These are phyloP conservation scores for Codiaeum variegatum DNA, from an alignment of 441 rosid species.

Conservation along the genomic window DNA sequence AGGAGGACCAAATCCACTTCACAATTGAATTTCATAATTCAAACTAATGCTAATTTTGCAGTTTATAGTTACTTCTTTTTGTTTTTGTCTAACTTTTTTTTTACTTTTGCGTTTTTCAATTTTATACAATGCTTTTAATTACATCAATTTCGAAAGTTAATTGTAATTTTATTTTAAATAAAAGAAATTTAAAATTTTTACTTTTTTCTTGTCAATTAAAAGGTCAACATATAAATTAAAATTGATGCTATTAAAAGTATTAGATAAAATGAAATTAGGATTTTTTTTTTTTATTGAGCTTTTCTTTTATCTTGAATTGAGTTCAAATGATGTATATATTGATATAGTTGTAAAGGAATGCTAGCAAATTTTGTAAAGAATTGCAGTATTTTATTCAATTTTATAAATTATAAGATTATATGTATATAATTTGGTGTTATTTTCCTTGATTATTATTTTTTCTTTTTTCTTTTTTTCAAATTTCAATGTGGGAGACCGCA, in stretches of 20 bases:
- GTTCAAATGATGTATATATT: conserved; percentile 21
- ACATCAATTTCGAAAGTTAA: too few species aligned
- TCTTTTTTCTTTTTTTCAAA: neutral
- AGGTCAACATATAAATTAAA: too few species aligned
- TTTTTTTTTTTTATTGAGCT: too few species aligned
- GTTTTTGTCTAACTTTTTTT: conserved; percentile 19
- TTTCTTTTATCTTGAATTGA: neutral
- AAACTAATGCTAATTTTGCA: neutral
- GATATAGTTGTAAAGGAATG: conserved; percentile 19
- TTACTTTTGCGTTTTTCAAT: neutral
- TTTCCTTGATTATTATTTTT: neutral
- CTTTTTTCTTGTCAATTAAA: too few species aligned
- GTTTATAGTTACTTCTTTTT: neutral
- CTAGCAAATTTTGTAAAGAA: conserved; percentile 13
- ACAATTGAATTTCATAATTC: conserved; percentile 29
- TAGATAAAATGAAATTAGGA: too few species aligned
- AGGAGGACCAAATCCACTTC: conserved; percentile 52
- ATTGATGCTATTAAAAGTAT: too few species aligned
- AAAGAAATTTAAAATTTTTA: too few species aligned
- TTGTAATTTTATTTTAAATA: too few species aligned
- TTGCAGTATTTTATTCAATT: conserved; percentile 5
- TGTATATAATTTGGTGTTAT: neutral
- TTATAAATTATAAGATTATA: neutral
- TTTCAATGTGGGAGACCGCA: neutral
- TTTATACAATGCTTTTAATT: too few species aligned